Evolutionary conservation across 2,329 filamentous ascomycete genomes (phyloP), one percentile per base, ranked within the genome.

Genomic region (Hypoxylon sp.): DNA sequence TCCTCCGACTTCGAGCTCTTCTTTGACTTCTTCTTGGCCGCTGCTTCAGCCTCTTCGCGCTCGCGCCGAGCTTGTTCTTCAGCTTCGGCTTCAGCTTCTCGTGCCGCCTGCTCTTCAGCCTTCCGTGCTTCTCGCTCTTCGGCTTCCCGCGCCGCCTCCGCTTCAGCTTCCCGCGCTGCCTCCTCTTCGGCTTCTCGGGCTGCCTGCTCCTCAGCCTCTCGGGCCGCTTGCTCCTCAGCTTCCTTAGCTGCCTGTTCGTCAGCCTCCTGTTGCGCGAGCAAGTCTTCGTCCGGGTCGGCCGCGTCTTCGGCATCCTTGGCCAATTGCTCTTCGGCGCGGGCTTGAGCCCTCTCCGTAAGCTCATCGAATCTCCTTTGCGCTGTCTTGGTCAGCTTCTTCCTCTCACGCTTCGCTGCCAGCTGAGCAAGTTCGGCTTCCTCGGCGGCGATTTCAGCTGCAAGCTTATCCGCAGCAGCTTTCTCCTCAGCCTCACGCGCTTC

Each of bases 11-110:
- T 74, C 24, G 73, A 75, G 43, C 71, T 72, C 59, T 77, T 77
- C 68, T 79, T 80, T 23, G 75, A 73, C 65, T 79, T 80, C 64
- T 75, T 77, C 58, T 75, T 73, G 58, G 63, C 67, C 10, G 58
- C 65, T 20, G 69, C 73, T 54, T 73, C 73, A 3, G 70, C 70
- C 48, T 74, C 69, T 46, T 70, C 60, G 26, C 63, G 65, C 52
- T 73, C 66, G 17, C 65, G 67, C 8, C 57, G 66, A 10, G 67
- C 67, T 56, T 65, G 64, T 47, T 73, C 69, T 42, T 74, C 69
- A 10, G 67, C 70, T 52, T 68, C 66, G 3, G 66, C 61, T 21
- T 69, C 67, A 15, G 62, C 68, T 47, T 68, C 67, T 5, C 54
- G 57, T 3, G 62, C 66, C 7, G 69, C 69, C 42, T 64, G 63